phyloP scores from a whole-genome alignment of 2,329 filamentous ascomycete species.

The Fusarium compactum region DNA sequence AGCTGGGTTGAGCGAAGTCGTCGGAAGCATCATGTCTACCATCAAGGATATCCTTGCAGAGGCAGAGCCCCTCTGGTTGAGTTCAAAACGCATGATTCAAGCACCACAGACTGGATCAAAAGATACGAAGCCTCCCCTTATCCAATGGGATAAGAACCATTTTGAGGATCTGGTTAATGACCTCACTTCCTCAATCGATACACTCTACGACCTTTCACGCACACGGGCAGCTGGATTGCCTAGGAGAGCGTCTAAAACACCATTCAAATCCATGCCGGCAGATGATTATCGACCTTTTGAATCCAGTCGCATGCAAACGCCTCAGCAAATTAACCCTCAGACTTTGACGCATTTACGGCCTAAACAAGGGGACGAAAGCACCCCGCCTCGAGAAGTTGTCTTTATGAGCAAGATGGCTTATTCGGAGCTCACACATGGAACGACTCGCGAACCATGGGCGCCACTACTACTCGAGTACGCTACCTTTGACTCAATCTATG shows the following conservation, averaged over 20 bases:
- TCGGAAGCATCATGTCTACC: constrained; percentile 81
- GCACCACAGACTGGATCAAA: constrained; percentile 55
- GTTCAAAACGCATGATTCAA: constrained; percentile 62
- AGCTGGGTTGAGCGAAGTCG: constrained; percentile 80
- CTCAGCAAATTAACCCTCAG: constrained; percentile 68
- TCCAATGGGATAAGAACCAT: constrained; percentile 76
- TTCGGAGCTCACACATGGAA: constrained; percentile 59
- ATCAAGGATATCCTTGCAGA: constrained; percentile 85
- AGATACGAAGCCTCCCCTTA: constrained; percentile 67
- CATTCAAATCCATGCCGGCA: constrained; percentile 52
- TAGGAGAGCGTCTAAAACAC: constrained; percentile 47
- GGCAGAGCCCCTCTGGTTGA: constrained; percentile 77
- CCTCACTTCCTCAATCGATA: constrained; percentile 82
- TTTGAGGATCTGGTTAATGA: constrained; percentile 82
- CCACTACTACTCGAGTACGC: constrained; percentile 80
- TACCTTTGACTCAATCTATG: constrained; percentile 71
- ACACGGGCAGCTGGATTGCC: constrained; percentile 65
- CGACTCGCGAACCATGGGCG: constrained; percentile 60
- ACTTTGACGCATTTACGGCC: constrained; percentile 63
- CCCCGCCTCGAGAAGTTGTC: constrained; percentile 60
- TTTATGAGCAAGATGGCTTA: constrained; percentile 65
- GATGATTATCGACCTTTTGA: constrained; percentile 67
- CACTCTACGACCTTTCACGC: constrained; percentile 79
- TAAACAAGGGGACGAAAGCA: constrained; percentile 53
- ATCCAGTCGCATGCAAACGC: constrained; percentile 71